Percentiles rank a stretch among this genome's conserved stretches.
phyloP scores from a whole-genome alignment of 2,329 filamentous ascomycete species.

The Delphinella strobiligena region DNA sequence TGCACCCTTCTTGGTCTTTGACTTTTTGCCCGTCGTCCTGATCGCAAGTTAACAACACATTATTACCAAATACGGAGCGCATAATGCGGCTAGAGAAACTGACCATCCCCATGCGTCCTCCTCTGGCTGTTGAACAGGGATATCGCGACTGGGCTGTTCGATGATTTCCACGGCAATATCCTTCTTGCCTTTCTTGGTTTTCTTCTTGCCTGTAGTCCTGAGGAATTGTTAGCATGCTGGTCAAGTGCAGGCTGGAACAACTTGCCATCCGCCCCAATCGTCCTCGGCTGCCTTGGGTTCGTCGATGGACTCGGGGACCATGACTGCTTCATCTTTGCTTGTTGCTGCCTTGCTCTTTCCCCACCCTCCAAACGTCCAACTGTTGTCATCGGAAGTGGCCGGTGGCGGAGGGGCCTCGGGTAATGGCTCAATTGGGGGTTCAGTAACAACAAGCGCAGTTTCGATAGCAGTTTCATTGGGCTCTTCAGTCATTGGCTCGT shows the following conservation, averaged over 20 bases:
- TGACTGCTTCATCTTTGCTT: constrained; percentile 17
- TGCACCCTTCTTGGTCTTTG: constrained; percentile 43
- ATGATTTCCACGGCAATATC: constrained; percentile 26
- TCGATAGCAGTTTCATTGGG: constrained; percentile 16
- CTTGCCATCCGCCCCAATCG: constrained; percentile 38
- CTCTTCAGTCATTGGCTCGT: constrained; percentile 9
- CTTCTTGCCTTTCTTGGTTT: constrained; percentile 37
- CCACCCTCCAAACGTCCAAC: constrained; percentile 46
- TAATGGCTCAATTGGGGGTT: too few species aligned
- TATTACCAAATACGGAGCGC: too few species aligned
- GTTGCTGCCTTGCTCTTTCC: constrained; percentile 41
- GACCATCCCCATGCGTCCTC: constrained; percentile 12
- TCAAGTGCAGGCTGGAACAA: too few species aligned
- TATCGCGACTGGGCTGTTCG: constrained; percentile 17
- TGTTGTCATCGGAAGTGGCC: constrained; percentile 26
- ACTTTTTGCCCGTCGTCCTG: constrained; percentile 36
- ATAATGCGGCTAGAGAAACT: too few species aligned
- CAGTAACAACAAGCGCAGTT: constrained; percentile 11
- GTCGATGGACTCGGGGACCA: constrained; percentile 36
- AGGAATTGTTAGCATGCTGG: too few species aligned
- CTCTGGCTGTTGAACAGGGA: constrained; percentile 32
- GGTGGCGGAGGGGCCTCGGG: constrained; percentile 13
- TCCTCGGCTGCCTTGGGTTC: constrained; percentile 39
- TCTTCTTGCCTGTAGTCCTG: constrained; percentile 45
- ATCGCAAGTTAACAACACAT: too few species aligned